Conservation (phyloP, 176 grass and related monocot species). For the Cenchrus americanus region DNA sequence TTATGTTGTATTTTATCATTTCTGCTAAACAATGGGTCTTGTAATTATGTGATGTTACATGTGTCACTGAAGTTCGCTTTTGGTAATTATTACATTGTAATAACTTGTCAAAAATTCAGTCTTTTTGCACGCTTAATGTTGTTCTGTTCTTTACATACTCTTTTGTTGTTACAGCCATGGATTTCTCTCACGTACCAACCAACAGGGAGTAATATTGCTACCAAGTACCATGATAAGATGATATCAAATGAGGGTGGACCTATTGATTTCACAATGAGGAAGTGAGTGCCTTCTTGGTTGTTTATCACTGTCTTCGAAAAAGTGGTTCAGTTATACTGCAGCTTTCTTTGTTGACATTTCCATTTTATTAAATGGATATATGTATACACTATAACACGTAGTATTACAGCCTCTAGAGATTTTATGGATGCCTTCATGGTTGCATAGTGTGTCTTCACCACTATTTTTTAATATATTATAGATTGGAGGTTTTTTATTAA, state of each 20-base stretch:
- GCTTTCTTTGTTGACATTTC: neutral
- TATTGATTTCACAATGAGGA: constrained; percentile 78
- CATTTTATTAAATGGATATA: constrained; percentile 4
- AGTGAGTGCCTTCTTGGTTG: constrained; percentile 44
- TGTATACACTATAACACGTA: neutral
- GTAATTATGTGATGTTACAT: neutral
- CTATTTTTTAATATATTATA: neutral
- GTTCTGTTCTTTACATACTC: neutral
- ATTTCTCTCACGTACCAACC: constrained; percentile 59
- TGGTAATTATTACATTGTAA: neutral
- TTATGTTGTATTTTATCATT: neutral
- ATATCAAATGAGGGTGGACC: constrained; percentile 47
- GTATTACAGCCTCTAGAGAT: neutral
- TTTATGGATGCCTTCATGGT: neutral
- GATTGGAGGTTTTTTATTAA: neutral
- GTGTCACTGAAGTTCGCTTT: neutral
- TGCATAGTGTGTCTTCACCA: neutral
- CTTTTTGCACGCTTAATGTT: constrained; percentile 5
- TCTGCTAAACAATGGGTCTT: neutral
- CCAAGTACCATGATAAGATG: constrained; percentile 65
- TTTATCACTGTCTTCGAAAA: neutral
- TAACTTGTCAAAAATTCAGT: neutral
- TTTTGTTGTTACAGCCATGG: constrained; percentile 60
- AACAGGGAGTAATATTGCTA: constrained; percentile 51
- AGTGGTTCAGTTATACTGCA: neutral